These are phyloP conservation scores for Pyrenula massariospora DNA, from an alignment of 495 filamentous ascomycete genomes.

Conservation along the genomic window DNA sequence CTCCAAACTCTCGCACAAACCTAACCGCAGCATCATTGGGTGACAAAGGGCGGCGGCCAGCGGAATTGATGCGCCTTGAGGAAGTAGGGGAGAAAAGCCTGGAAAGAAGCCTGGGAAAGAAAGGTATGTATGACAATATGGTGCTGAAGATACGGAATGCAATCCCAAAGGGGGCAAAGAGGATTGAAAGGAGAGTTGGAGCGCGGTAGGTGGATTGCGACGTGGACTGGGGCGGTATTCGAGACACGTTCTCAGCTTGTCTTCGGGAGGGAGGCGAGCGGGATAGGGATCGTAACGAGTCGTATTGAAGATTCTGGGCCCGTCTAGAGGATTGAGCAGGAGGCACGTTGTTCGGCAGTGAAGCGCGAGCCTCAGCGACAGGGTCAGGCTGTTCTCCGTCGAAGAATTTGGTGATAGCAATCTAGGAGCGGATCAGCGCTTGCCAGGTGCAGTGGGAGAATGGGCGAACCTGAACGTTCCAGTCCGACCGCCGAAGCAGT, in stretches of 20 bases:
- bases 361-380: conserved; percentile 62
- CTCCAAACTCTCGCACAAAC: conserved; percentile 86
- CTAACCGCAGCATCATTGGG: conserved; percentile 80
- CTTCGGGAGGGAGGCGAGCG: conserved; percentile 17
- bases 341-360: conserved; percentile 36
- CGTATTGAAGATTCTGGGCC: conserved; percentile 37
- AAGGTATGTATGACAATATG: conserved; percentile 58
- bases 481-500: conserved; percentile 73
- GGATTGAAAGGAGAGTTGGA: conserved; percentile 59
- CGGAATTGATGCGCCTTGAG: conserved; percentile 42
- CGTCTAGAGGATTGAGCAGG: conserved; percentile 45
- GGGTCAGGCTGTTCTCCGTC: conserved; percentile 84
- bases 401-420: conserved; percentile 94
- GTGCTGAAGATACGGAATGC: conserved; percentile 56
- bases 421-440: conserved; percentile 34
- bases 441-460: conserved; percentile 1
- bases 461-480: conserved; percentile 77
- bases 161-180: conserved; percentile 74
- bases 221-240: conserved; percentile 65
- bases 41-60: conserved; percentile 57
- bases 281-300: conserved; percentile 45
- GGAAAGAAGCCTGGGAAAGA: conserved; percentile 64
- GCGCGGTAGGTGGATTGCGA: conserved; percentile 51
- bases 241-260: conserved; percentile 51
- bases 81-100: conserved; percentile 35